Evolutionary conservation across 495 filamentous ascomycete species (phyloP), one percentile per base, ranked within the genome.

Genomic region (Aspergillus kassunensis): DNA sequence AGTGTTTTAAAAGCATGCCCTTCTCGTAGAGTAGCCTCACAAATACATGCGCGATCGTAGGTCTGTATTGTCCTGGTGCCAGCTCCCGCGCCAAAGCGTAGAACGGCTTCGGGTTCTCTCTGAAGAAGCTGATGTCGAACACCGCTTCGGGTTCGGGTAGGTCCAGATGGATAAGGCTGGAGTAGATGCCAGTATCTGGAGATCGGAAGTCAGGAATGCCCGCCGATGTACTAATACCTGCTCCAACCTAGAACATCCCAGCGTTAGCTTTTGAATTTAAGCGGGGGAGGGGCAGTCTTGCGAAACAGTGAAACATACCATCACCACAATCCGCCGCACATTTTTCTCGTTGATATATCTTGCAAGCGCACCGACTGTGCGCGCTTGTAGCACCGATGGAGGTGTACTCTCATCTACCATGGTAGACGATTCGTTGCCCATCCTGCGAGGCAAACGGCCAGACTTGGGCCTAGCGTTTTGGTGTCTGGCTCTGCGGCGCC

Each of bases 171-270:
- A 86, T 85, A 11, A 97, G 80, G 62, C 97, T 97, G 62, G 89
- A 82, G 68, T 97, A 98, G 45, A 95, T 79, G 13, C 90, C 90
- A 0, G 80, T 91, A 55, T 87, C 88, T 60, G 89, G 88, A 2
- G 88, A 91, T 44, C 90, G 80, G 57, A 95, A 95, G 61, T 95
- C 90, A 42, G 90, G 90, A 45, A 95, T 92, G 31, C 89, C 89
- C n/a, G 91, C 82, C 20, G 86, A 88, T 15, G 89, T 92, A 29
- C 87, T 90, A 36, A 80, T 76, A 19, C 77, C 76, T 21, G 76
- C 77, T 36, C 77, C 75, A 4, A 74, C 75, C 74, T 75, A 35
- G 21, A 47, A 4, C 6, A 41, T 34, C 16, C 34, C 41, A 35
- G 6, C 24, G 33, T 27, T 18, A 41, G 35, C 18, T 41, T 31